A percentile compares a stretch with the other conserved stretches of the same genome.
These are phyloP conservation scores for Talinum fruticosum DNA, from an alignment of 148 eudicot species.

Conservation along the genomic window DNA sequence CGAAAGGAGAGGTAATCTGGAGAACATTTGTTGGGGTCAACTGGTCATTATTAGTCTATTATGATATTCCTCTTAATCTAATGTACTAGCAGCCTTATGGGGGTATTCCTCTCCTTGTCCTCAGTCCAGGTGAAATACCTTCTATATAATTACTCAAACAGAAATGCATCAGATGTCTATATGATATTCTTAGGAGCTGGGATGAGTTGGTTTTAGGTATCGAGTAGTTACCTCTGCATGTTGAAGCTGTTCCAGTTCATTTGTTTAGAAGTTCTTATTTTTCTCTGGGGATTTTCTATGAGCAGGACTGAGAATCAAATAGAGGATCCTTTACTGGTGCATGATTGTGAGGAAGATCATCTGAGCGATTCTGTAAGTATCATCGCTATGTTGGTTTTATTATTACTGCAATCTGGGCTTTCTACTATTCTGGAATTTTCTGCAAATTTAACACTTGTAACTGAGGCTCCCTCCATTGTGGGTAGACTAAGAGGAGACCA, in stretches of 20 bases:
- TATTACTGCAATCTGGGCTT: neutral
- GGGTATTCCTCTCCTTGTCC: neutral
- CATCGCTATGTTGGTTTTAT: constrained; percentile 14
- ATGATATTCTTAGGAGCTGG: neutral
- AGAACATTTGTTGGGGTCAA: neutral
- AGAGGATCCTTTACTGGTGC: constrained; percentile 59
- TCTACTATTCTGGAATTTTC: too few relatives aligned
- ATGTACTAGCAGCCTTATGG: neutral
- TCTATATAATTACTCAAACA: neutral
- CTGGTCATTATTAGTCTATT: neutral
- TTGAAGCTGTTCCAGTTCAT: neutral
- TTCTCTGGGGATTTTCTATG: constrained; percentile 2
- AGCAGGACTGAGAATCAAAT: constrained; percentile 35
- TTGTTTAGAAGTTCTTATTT: constrained; percentile 2
- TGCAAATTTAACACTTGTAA: too few relatives aligned
- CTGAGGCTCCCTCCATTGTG: too few relatives aligned
- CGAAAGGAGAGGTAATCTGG: neutral
- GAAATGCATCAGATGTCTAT: neutral
- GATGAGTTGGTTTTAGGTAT: neutral
- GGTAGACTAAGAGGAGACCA: too few relatives aligned
- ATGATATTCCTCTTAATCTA: neutral
- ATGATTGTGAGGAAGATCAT: constrained; percentile 49
- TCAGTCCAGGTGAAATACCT: neutral
- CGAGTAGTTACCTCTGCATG: neutral
- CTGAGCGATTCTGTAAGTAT: constrained; percentile 38